A percentile compares a stretch with the other conserved stretches of the same genome.
Evolutionary conservation across 352 stramenopile species (phyloP).

Genomic region (Globisporangium okanoganense): DNA sequence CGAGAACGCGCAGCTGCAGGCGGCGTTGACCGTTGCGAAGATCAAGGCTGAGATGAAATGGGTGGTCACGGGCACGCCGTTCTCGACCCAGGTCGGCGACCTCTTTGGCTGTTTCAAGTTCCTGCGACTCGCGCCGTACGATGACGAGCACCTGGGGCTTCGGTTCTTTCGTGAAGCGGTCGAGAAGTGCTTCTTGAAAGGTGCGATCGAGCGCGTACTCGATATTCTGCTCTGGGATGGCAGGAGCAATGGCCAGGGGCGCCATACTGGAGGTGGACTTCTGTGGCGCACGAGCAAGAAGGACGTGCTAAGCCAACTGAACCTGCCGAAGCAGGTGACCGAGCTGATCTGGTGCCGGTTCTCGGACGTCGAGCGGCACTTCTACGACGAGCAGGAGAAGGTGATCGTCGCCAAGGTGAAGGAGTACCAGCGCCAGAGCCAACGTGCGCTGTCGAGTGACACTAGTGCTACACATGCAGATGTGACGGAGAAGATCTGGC

Average conservation of each 20-base stretch:
- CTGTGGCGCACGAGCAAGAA: constrained; percentile 81
- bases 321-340: constrained; percentile 48
- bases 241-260: not conserved
- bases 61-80: constrained; percentile 90
- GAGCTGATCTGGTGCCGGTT: constrained; percentile 67
- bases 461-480: not conserved
- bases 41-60: constrained; percentile 69
- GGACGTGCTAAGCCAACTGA: constrained; percentile 64
- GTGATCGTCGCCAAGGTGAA: constrained; percentile 34
- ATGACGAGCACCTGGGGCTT: constrained; percentile 23
- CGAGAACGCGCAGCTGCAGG: constrained; percentile 66
- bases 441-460: constrained; percentile 2
- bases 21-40: constrained; percentile 79
- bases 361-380: constrained; percentile 71
- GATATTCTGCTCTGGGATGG: constrained; percentile 49
- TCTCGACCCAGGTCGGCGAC: constrained; percentile 77
- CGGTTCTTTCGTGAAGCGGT: constrained; percentile 35
- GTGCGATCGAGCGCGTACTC: constrained; percentile 36
- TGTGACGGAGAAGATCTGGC: constrained; percentile 44
- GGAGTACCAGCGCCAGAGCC: constrained; percentile 29
- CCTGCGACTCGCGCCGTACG: constrained; percentile 48
- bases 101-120: constrained; percentile 84
- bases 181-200: constrained; percentile 29
- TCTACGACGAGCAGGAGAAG: constrained; percentile 69
- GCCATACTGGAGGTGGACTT: constrained; percentile 28